These are phyloP conservation scores for Fusarium algeriense DNA, from an alignment of 2,329 filamentous ascomycete species.

Conservation along the genomic window DNA sequence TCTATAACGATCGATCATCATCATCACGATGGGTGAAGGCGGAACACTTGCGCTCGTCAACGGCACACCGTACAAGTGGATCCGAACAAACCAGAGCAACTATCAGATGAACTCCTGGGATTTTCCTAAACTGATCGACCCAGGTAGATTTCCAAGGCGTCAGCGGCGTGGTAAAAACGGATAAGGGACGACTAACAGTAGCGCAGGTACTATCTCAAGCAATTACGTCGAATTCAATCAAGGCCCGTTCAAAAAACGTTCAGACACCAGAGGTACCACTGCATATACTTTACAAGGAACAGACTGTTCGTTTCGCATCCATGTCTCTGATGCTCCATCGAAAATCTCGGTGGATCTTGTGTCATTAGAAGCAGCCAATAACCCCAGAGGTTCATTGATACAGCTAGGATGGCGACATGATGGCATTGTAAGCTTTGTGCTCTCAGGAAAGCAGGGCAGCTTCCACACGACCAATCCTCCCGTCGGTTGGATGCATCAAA, in stretches of 20 bases:
- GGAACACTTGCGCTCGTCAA: background rate
- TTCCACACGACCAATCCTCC: conserved; percentile 1
- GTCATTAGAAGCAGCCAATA: background rate
- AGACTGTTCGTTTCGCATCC: background rate
- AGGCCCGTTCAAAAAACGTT: background rate
- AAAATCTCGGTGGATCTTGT: background rate
- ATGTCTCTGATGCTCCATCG: background rate
- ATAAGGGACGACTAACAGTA: background rate
- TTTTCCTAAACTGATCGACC: background rate
- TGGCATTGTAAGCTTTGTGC: background rate
- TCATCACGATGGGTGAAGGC: conserved; percentile 1
- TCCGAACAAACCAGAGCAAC: background rate
- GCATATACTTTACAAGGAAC: background rate
- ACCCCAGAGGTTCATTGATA: background rate
- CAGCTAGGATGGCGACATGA: background rate
- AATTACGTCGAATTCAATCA: conserved; percentile 1
- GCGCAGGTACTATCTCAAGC: background rate
- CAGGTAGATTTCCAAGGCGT: background rate
- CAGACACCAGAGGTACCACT: background rate
- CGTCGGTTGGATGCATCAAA: background rate
- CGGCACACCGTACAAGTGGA: background rate
- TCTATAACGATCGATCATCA: background rate
- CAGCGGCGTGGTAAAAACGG: background rate
- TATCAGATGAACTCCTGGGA: conserved; percentile 2
- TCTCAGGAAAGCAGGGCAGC: background rate